Conservation (phyloP, 2,329 filamentous ascomycete species). For the Didymella pinodella region DNA sequence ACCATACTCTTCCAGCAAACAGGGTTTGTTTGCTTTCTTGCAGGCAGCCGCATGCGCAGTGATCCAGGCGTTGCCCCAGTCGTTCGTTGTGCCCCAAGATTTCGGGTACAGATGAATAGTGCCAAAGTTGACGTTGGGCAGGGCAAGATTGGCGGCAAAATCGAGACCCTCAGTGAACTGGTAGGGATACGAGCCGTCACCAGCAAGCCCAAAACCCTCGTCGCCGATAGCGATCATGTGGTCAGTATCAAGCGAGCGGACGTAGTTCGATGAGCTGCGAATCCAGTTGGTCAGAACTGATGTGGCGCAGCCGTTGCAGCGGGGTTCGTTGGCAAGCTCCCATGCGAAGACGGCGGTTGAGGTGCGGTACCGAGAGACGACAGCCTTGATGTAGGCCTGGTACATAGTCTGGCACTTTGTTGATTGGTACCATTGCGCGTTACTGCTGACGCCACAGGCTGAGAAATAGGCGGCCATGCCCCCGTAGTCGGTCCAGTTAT, state of each 20-base stretch:
- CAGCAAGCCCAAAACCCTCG: conserved; percentile 51
- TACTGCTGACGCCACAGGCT: conserved; percentile 61
- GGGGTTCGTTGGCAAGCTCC: conserved; percentile 62
- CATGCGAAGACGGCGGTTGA: conserved; percentile 62
- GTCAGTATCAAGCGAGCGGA: conserved; percentile 61
- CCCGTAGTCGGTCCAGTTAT: conserved; percentile 68
- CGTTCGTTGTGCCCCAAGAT: conserved; percentile 61
- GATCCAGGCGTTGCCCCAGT: conserved; percentile 64
- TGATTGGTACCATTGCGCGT: conserved; percentile 58
- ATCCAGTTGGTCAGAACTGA: conserved; percentile 59
- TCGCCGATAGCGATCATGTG: conserved; percentile 66
- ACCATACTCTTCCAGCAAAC: conserved; percentile 64
- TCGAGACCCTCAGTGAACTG: conserved; percentile 60
- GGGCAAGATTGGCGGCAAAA: conserved; percentile 60
- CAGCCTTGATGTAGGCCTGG: conserved; percentile 58
- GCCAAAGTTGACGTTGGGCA: conserved; percentile 62
- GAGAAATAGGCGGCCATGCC: conserved; percentile 66
- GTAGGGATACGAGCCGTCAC: conserved; percentile 47
- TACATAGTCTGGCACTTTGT: conserved; percentile 61
- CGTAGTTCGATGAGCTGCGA: conserved; percentile 62
- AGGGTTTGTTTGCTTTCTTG: conserved; percentile 58
- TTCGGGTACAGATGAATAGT: conserved; percentile 65
- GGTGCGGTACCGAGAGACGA: conserved; percentile 59
- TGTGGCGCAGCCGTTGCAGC: conserved; percentile 46
- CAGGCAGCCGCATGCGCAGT: conserved; percentile 60